These are phyloP conservation scores for Pythium folliculosum DNA, from an alignment of 352 stramenopile genomes.

Conservation along the genomic window DNA sequence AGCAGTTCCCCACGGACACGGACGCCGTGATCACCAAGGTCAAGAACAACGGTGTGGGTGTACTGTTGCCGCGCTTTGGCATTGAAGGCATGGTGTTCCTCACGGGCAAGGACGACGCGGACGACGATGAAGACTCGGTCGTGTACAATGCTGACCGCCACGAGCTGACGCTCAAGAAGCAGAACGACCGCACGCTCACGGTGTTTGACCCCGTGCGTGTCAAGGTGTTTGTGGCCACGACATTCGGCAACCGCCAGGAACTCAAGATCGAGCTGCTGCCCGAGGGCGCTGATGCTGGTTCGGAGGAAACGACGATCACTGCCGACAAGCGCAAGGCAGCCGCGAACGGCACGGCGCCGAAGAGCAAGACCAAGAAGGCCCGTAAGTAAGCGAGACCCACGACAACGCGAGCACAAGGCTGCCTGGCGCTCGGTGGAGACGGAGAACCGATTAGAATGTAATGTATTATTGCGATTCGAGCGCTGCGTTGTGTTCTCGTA, in stretches of 20 bases:
- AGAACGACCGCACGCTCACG: constrained; percentile 52
- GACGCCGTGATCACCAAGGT: constrained; percentile 96
- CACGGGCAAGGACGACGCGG: constrained; percentile 61
- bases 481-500: too few relatives aligned
- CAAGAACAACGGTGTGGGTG: constrained; percentile 92
- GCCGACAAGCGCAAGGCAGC: constrained; percentile 20
- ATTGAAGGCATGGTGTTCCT: constrained; percentile 97
- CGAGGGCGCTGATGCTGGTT: constrained; percentile 18
- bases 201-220: constrained; percentile 83
- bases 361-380: constrained; percentile 20
- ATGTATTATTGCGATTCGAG: constrained; percentile 4
- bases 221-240: constrained; percentile 78
- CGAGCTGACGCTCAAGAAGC: constrained; percentile 60
- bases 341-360: not conserved
- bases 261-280: constrained; percentile 81
- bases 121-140: constrained; percentile 48
- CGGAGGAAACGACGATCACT: not conserved
- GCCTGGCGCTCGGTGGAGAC: too few relatives aligned
- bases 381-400: constrained; percentile 5
- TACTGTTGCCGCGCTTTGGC: constrained; percentile 97
- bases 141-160: constrained; percentile 55
- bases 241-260: constrained; percentile 81
- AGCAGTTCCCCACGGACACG: constrained; percentile 74
- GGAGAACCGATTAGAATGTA: not conserved
- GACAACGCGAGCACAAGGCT: too few relatives aligned